phyloP scores from a whole-genome alignment of 2,329 filamentous ascomycete species.

The Coniella vitis region DNA sequence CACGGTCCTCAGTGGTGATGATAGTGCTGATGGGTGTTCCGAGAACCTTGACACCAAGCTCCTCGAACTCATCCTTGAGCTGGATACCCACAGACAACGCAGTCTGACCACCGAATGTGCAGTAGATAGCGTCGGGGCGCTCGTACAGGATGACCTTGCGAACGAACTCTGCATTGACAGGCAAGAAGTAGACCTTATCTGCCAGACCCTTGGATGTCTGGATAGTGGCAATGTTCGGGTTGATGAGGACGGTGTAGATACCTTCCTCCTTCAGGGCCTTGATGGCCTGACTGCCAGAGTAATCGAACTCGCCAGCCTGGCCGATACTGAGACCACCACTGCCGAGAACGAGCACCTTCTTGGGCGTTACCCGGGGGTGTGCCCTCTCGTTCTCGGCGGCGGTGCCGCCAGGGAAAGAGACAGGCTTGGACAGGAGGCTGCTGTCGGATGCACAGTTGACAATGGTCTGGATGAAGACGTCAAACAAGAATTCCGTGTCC shows the following conservation, averaged over 20 bases:
- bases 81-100: slow-evolving; percentile 95
- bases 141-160: slow-evolving; percentile 96
- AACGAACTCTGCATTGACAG: slow-evolving; percentile 94
- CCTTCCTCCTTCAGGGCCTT: slow-evolving; percentile 97
- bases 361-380: slow-evolving; percentile 74
- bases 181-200: slow-evolving; percentile 98
- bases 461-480: slow-evolving; percentile 89
- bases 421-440: slow-evolving; percentile 61
- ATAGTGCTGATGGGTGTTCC: slow-evolving; percentile 97
- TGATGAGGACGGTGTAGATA: slow-evolving; percentile 97
- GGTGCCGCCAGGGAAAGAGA: slow-evolving; percentile 81
- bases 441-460: slow-evolving; percentile 61
- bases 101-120: slow-evolving; percentile 96
- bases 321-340: slow-evolving; percentile 95
- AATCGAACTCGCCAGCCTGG: slow-evolving; percentile 97
- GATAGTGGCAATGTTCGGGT: slow-evolving; percentile 98
- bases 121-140: slow-evolving; percentile 91
- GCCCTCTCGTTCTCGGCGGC: slow-evolving; percentile 69
- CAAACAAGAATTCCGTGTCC: slow-evolving; percentile 94
- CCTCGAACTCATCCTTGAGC: slow-evolving; percentile 93
- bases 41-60: slow-evolving; percentile 84
- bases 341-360: slow-evolving; percentile 91
- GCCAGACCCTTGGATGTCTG: slow-evolving; percentile 97
- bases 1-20: slow-evolving; percentile 96
- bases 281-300: slow-evolving; percentile 96